Percentiles rank a stretch among this genome's conserved stretches.
Conservation (phyloP, 345 rosid genomes). For the Raphanus raphanistrum region DNA sequence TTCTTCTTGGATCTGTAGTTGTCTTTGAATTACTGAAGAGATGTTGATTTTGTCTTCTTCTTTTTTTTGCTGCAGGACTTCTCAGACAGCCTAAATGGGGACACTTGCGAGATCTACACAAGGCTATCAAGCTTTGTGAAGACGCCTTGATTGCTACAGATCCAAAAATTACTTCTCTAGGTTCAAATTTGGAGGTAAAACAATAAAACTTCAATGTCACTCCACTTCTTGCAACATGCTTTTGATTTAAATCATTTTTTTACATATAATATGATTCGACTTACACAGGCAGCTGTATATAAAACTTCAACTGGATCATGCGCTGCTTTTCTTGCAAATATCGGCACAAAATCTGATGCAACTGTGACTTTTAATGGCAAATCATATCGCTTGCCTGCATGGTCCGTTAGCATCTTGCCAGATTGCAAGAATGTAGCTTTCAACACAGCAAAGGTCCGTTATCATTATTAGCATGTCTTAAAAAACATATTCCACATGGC, state of each 20-base stretch:
- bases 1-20: background rate
- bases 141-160: slow-evolving; percentile 69
- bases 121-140: slow-evolving; percentile 89
- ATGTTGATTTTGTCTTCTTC: background rate
- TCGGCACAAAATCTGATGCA: slow-evolving; percentile 54
- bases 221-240: background rate
- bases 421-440: slow-evolving; percentile 88
- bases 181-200: slow-evolving; percentile 76
- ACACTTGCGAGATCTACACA: slow-evolving; percentile 83
- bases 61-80: slow-evolving; percentile 50
- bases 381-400: slow-evolving; percentile 75
- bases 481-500: background rate
- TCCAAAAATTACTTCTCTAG: slow-evolving; percentile 66
- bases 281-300: slow-evolving; percentile 71
- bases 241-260: background rate
- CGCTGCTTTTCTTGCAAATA: slow-evolving; percentile 87
- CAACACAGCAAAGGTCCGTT: slow-evolving; percentile 88
- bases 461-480: background rate
- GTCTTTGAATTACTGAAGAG: background rate
- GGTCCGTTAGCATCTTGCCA: slow-evolving; percentile 98
- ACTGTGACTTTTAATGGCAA: slow-evolving; percentile 69
- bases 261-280: background rate
- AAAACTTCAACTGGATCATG: slow-evolving; percentile 65
- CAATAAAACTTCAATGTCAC: background rate
- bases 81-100: slow-evolving; percentile 96